Base-by-base conservation (phyloP, 805 yeast genomes). In the Candida caryicola region DNA sequence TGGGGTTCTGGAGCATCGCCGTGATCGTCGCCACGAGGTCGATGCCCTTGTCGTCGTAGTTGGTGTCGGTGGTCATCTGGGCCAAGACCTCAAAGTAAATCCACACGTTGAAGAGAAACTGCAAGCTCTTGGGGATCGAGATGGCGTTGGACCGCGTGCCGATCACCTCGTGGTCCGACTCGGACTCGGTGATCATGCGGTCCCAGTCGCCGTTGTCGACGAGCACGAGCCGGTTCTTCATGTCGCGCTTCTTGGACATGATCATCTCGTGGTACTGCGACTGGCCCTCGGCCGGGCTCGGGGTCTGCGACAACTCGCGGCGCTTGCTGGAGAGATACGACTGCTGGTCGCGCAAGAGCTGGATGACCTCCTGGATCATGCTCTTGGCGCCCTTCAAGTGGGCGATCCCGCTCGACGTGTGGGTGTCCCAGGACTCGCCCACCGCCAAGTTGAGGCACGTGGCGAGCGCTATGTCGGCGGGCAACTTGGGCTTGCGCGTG, bases 361-460 rank as follows among this genome's bases (percentile, higher is more conserved):
- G 43, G 39, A 65, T 53, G 9, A 76, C 73, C 41, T 71, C 70
- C 41, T 74, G 64, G 41, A 79, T 78, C 74, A 81, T 75, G 9
- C 78, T 71, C 42, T 74, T 71, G 3, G 86, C 86, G 21, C 87
- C 86, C 50, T 74, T 76, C 41, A 81, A 63, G 58, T 81, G 88
- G 2, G 83, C 81, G 37, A 81, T 77, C 9, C 87, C 86, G 17
- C 83, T 77, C 2, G 83, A 72, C 4, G 76, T 79, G 41, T 77
- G 82, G 9, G 79, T 73, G 51, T 79, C 82, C 87, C 87, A 81
- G 0, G 82, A 71, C 52, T 82, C 87, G 28, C 83, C 74, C 41
- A 78, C 73, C 0, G 86, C 82, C 38, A 82, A 60, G 15, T 78
- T 75, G 40, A 82, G 54, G 43, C 86, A 81, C 0, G 85, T 76